phyloP scores from a whole-genome alignment of 306 rosid species.

The Lathyrus tuberosus region DNA sequence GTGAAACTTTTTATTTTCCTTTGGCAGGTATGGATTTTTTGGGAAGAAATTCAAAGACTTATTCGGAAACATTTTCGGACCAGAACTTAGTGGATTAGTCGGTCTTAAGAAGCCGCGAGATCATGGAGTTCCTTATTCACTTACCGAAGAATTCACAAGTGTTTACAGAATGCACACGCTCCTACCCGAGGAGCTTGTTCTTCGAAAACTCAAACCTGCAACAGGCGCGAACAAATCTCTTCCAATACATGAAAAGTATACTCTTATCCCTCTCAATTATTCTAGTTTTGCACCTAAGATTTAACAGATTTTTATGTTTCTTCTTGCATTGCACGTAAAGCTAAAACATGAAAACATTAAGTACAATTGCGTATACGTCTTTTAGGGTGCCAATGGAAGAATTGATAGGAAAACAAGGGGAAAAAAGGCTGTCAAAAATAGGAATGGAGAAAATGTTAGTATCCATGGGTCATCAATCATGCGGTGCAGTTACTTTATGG shows the following conservation, averaged over 20 bases:
- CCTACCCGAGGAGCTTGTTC: constrained; percentile 59
- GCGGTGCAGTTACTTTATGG: constrained; percentile 69
- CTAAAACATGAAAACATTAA: constrained; percentile 10
- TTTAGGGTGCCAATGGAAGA: constrained; percentile 68
- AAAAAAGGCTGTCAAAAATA: constrained; percentile 52
- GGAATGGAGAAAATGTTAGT: constrained; percentile 68
- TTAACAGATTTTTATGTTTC: constrained; percentile 5
- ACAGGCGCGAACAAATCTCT: constrained; percentile 51
- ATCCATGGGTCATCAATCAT: constrained; percentile 75
- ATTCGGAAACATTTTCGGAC: constrained; percentile 65
- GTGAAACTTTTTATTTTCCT: not conserved
- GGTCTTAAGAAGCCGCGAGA: constrained; percentile 66
- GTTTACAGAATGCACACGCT: constrained; percentile 82
- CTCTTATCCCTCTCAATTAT: constrained; percentile 8
- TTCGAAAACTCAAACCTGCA: constrained; percentile 49
- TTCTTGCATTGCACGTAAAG: not conserved
- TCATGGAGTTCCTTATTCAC: constrained; percentile 81
- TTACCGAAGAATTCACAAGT: constrained; percentile 76
- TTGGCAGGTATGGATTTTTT: constrained; percentile 70
- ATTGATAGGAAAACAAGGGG: constrained; percentile 69
- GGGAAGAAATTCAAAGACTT: constrained; percentile 75
- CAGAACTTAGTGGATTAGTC: constrained; percentile 68
- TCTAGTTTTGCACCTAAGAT: not conserved
- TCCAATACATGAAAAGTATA: constrained; percentile 55
- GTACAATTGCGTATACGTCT: constrained; percentile 16